phyloP scores from a whole-genome alignment of 176 grass and related monocot species.

The Saccharum spontaneum region DNA sequence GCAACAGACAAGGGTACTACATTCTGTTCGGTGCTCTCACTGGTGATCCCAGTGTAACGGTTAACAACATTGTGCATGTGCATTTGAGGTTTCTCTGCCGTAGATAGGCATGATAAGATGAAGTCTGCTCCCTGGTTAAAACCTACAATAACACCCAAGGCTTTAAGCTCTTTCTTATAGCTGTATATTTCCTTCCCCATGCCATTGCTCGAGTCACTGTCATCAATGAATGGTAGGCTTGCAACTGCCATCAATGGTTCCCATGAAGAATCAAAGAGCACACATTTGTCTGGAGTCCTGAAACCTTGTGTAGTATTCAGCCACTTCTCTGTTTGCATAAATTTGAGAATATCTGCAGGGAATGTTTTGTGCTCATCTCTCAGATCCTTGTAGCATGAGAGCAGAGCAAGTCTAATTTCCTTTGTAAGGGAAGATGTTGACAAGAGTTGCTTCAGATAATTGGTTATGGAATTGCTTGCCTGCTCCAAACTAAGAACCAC shows the following conservation, averaged over 20 bases:
- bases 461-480: conserved; percentile 23
- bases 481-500: conserved; percentile 24
- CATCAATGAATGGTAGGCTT: conserved; percentile 48
- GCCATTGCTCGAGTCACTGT: conserved; percentile 17
- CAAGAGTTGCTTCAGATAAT: conserved; percentile 18
- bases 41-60: not conserved
- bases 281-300: conserved; percentile 24
- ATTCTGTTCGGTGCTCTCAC: not conserved
- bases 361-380: not conserved
- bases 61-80: not conserved
- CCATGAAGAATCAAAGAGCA: conserved; percentile 38
- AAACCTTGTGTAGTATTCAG: conserved; percentile 40
- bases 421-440: conserved; percentile 21
- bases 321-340: conserved; percentile 32
- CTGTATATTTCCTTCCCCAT: conserved; percentile 27
- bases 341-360: conserved; percentile 26
- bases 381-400: conserved; percentile 20
- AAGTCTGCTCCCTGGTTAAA: conserved; percentile 24
- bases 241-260: conserved; percentile 37
- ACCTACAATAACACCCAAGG: conserved; percentile 35
- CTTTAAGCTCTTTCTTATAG: conserved; percentile 39
- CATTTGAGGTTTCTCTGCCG: not conserved
- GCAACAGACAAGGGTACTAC: not conserved
- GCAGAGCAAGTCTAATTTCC: conserved; percentile 30
- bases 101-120: conserved; percentile 26